phyloP scores from a whole-genome alignment of 2,329 filamentous ascomycete species.

The Sarocladiaceae sp. region DNA sequence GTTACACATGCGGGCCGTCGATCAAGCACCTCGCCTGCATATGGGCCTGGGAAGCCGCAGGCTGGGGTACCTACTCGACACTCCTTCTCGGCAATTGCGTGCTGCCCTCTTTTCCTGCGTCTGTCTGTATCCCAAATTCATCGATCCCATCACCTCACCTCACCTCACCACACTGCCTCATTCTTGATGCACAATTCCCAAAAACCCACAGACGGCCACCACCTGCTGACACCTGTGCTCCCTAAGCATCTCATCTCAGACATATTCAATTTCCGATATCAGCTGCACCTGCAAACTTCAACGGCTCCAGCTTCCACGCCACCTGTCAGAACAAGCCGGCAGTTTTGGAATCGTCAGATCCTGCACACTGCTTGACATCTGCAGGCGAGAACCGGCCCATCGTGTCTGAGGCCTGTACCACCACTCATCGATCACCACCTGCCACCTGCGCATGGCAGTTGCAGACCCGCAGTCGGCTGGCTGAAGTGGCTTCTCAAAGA shows the following conservation, averaged over 20 bases:
- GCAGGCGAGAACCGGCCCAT: not conserved
- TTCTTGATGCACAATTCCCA: not conserved
- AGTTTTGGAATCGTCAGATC: not conserved
- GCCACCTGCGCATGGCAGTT: not conserved
- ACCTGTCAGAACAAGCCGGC: not conserved
- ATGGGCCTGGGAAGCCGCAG: not conserved
- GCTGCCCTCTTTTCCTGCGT: not conserved
- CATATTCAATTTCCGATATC: not conserved
- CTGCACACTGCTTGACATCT: not conserved
- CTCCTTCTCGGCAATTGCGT: not conserved
- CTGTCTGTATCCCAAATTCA: not conserved
- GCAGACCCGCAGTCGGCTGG: not conserved
- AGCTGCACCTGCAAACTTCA: not conserved
- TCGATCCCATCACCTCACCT: not conserved
- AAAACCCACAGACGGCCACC: not conserved
- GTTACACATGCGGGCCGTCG: not conserved
- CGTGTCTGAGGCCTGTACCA: not conserved
- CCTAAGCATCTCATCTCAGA: not conserved
- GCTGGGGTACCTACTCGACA: not conserved
- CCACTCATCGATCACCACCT: not conserved
- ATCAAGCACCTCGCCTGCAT: not conserved
- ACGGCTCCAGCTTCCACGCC: not conserved
- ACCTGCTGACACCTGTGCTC: conserved; percentile 1
- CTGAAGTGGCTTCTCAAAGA: not conserved
- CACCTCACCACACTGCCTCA: not conserved